Percentiles rank a stretch among this genome's conserved stretches.
phyloP scores from a whole-genome alignment of 306 rosid genomes.

The Quercus suber region DNA sequence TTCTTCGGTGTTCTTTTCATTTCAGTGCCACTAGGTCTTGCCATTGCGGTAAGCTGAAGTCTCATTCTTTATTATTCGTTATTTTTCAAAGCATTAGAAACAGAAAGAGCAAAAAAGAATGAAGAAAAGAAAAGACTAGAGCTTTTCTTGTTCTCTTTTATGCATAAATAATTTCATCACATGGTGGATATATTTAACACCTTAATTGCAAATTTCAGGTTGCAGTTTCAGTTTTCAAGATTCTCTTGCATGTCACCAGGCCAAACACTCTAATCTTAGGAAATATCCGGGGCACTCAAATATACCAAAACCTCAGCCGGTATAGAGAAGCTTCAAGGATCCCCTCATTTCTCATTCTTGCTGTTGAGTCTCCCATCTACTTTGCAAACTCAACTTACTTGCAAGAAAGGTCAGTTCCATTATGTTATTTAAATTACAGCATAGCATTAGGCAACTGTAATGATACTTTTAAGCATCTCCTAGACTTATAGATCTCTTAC shows the following conservation, averaged over 20 bases:
- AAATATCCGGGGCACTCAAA: constrained; percentile 79
- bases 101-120: too few relatives aligned
- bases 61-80: not conserved
- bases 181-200: constrained; percentile 2
- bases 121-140: too few relatives aligned
- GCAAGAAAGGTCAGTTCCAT: constrained; percentile 77
- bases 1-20: constrained; percentile 91
- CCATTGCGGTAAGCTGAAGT: constrained; percentile 66
- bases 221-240: constrained; percentile 89
- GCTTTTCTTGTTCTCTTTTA: too few relatives aligned
- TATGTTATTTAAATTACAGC: not conserved
- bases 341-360: constrained; percentile 82
- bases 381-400: constrained; percentile 93
- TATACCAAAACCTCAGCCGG: constrained; percentile 64
- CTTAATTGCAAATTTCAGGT: constrained; percentile 48
- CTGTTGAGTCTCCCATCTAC: constrained; percentile 90
- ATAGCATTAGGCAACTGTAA: not conserved
- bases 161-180: too few relatives aligned
- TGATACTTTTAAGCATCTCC: not conserved
- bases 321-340: constrained; percentile 76
- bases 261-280: constrained; percentile 86
- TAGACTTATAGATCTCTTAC: constrained; percentile 20
- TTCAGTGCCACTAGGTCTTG: constrained; percentile 90
- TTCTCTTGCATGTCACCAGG: constrained; percentile 83
- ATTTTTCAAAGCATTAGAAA: too few relatives aligned